Evolutionary conservation across 495 filamentous ascomycete species (phyloP).

Genomic region (Talaromyces liani): DNA sequence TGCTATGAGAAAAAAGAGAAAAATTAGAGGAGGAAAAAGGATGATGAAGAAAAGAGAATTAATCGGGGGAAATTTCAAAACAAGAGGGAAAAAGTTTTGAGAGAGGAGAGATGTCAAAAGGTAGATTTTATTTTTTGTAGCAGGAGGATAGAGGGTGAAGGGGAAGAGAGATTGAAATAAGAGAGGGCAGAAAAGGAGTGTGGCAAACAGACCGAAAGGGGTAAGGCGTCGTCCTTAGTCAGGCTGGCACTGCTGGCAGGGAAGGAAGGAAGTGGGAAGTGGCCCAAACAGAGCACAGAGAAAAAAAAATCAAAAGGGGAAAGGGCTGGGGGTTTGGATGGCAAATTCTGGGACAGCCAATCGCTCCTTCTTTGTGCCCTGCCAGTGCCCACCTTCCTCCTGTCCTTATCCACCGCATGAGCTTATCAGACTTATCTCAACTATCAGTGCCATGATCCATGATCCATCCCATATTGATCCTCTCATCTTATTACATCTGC

Average conservation of each 20-base stretch:
- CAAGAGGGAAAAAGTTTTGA: constrained; percentile 16
- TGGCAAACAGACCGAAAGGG: constrained; percentile 15
- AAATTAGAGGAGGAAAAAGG: constrained; percentile 16
- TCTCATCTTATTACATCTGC: background rate
- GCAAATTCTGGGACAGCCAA: background rate
- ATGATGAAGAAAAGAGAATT: constrained; percentile 18
- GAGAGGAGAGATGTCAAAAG: constrained; percentile 12
- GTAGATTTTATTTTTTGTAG: background rate
- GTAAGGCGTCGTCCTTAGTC: constrained; percentile 10
- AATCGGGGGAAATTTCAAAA: constrained; percentile 13
- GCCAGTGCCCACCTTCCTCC: background rate
- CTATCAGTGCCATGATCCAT: background rate
- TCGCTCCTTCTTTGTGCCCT: background rate
- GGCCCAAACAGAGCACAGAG: background rate
- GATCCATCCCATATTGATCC: background rate
- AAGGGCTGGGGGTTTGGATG: background rate
- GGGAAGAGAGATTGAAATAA: constrained; percentile 20
- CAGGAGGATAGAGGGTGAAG: constrained; percentile 15
- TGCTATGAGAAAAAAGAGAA: constrained; percentile 14
- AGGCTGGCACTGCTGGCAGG: background rate
- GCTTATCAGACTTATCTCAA: background rate
- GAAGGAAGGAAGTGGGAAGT: constrained; percentile 1
- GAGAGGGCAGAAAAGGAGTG: constrained; percentile 29
- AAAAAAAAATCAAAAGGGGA: background rate
- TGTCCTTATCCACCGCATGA: background rate